These are phyloP conservation scores for Fusarium pseudocircinatum DNA, from an alignment of 2,329 filamentous ascomycete species.

Conservation along the genomic window DNA sequence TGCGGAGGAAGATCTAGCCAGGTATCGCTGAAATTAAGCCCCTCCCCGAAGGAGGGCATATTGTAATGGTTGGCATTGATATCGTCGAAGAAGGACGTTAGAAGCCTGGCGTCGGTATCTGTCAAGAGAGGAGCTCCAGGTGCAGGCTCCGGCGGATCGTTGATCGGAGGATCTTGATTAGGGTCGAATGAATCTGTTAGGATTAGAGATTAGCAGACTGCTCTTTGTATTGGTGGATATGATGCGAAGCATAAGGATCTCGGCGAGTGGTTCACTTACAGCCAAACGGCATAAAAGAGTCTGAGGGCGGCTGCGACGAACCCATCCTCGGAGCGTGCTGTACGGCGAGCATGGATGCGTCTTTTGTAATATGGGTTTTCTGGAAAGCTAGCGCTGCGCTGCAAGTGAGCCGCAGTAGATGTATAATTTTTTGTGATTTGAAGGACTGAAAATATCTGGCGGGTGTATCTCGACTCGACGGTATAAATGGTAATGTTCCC, in stretches of 20 bases:
- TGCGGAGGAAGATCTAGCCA: constrained; percentile 70
- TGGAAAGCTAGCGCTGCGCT: constrained; percentile 10
- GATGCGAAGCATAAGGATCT: not conserved
- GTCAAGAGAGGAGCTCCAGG: constrained; percentile 73
- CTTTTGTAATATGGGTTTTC: constrained; percentile 32
- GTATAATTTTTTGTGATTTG: not conserved
- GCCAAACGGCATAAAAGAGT: constrained; percentile 70
- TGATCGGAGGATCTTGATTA: constrained; percentile 57
- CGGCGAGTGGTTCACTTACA: constrained; percentile 60
- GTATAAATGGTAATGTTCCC: not conserved
- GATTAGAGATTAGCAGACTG: constrained; percentile 40
- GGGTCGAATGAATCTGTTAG: constrained; percentile 57
- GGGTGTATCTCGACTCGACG: not conserved
- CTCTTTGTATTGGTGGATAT: not conserved
- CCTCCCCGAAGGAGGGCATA: constrained; percentile 60
- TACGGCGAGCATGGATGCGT: constrained; percentile 66
- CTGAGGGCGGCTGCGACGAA: constrained; percentile 64
- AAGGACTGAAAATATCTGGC: not conserved
- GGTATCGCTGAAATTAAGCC: constrained; percentile 59
- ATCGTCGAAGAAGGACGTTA: constrained; percentile 67
- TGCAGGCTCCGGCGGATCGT: constrained; percentile 69
- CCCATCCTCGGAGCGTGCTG: constrained; percentile 66
- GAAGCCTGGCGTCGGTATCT: constrained; percentile 67
- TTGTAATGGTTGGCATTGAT: constrained; percentile 62
- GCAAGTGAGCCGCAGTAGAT: constrained; percentile 6